Evolutionary conservation across 768 basidiomycete genomes (phyloP).

Genomic region (Tremella fuciformis): DNA sequence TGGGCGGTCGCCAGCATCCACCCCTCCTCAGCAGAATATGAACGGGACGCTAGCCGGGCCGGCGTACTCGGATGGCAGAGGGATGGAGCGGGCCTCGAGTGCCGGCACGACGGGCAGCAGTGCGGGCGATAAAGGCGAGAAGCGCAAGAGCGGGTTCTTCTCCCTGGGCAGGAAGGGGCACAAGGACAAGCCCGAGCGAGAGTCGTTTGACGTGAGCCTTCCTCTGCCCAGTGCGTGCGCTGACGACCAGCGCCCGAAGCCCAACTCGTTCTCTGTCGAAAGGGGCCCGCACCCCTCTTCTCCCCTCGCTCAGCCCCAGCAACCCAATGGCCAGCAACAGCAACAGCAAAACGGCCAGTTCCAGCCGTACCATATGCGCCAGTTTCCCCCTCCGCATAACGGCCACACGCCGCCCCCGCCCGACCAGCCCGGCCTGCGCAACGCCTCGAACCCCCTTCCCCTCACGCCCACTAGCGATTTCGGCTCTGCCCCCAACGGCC

Average conservation of each 20-base stretch:
- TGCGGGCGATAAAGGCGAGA: constrained; percentile 21
- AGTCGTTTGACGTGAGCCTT: constrained; percentile 4
- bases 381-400: constrained; percentile 16
- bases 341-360: constrained; percentile 4
- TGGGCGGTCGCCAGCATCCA: not conserved
- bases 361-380: constrained; percentile 21
- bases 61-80: constrained; percentile 8
- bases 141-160: constrained; percentile 43
- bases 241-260: constrained; percentile 15
- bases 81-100: constrained; percentile 5
- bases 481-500: constrained; percentile 5
- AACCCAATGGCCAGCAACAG: too few relatives aligned
- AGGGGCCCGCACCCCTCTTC: constrained; percentile 7
- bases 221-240: not conserved
- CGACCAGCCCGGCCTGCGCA: not conserved
- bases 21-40: not conserved
- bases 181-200: constrained; percentile 18
- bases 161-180: constrained; percentile 33
- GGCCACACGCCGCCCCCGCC: constrained; percentile 18
- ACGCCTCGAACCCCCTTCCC: constrained; percentile 2
- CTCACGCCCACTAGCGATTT: constrained; percentile 15
- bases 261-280: constrained; percentile 28
- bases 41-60: constrained; percentile 8
- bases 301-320: not conserved
- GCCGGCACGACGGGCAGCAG: constrained; percentile 10